Conservation (phyloP, 1,139 yeast species). For the Saccharomycopsis phalli region DNA sequence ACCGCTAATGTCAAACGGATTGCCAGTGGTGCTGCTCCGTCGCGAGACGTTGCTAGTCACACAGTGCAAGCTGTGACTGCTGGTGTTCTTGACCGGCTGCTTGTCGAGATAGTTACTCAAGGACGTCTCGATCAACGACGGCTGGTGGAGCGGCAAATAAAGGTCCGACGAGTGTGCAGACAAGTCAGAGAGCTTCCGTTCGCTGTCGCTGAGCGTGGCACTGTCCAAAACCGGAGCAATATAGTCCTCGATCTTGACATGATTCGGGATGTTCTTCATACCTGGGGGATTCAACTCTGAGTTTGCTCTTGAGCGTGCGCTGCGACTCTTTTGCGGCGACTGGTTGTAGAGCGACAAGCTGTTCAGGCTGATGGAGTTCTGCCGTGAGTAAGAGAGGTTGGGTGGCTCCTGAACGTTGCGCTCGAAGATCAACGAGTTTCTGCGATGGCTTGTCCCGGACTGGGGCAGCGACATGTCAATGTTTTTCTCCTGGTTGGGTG, state of each 20-base stretch:
- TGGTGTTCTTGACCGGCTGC: constrained; percentile 9
- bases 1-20: constrained; percentile 7
- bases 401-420: constrained; percentile 20
- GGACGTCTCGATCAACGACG: constrained; percentile 19
- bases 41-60: neutral
- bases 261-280: constrained; percentile 14
- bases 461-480: constrained; percentile 5
- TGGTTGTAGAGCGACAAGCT: constrained; percentile 3
- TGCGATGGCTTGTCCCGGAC: neutral
- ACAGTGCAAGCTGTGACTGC: constrained; percentile 1
- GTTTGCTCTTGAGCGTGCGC: neutral
- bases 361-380: constrained; percentile 13
- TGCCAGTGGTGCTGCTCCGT: constrained; percentile 1
- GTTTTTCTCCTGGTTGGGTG: constrained; percentile 6
- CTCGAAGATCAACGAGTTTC: constrained; percentile 18
- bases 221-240: constrained; percentile 17
- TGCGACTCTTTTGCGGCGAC: neutral
- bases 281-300: constrained; percentile 7
- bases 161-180: neutral
- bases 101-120: constrained; percentile 14
- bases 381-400: constrained; percentile 9
- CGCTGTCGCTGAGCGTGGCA: constrained; percentile 2
- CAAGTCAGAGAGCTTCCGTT: neutral
- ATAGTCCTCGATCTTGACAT: constrained; percentile 17
- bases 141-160: constrained; percentile 3